These are phyloP conservation scores for Colletotrichum cereale DNA, from an alignment of 2,329 filamentous ascomycete genomes.

Conservation along the genomic window DNA sequence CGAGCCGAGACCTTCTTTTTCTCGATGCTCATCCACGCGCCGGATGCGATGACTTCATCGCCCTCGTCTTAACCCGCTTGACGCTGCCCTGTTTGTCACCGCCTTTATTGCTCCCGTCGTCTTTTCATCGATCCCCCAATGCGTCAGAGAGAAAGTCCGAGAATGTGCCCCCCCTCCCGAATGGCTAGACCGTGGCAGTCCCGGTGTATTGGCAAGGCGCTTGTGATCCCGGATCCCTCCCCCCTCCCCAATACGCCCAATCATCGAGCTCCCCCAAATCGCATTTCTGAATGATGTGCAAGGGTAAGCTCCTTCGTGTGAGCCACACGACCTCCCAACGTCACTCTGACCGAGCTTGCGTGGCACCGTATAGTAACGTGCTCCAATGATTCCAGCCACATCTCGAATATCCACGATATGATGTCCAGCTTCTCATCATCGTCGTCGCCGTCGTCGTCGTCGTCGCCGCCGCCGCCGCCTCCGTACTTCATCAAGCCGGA, in stretches of 20 bases:
- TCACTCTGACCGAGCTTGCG: slow-evolving; percentile 29
- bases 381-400: slow-evolving; percentile 29
- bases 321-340: slow-evolving; percentile 35
- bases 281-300: slow-evolving; percentile 10
- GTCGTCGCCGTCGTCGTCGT: neutral
- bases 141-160: slow-evolving; percentile 5
- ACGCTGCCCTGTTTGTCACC: slow-evolving; percentile 29
- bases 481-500: slow-evolving; percentile 17
- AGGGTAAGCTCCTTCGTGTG: slow-evolving; percentile 34
- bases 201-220: slow-evolving; percentile 21
- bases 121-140: neutral
- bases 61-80: slow-evolving; percentile 31
- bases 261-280: slow-evolving; percentile 22
- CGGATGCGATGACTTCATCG: slow-evolving; percentile 38
- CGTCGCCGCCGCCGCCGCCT: neutral
- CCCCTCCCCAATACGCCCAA: slow-evolving; percentile 15
- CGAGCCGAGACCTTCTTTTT: slow-evolving; percentile 11
- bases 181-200: slow-evolving; percentile 15
- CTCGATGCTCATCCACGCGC: slow-evolving; percentile 17
- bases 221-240: neutral
- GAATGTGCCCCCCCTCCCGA: neutral
- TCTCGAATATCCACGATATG: slow-evolving; percentile 6
- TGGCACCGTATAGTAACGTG: neutral
- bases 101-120: neutral
- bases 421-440: slow-evolving; percentile 6